These are phyloP conservation scores for Puccinia novopanici DNA, from an alignment of 1,284 basidiomycete species.

Conservation along the genomic window DNA sequence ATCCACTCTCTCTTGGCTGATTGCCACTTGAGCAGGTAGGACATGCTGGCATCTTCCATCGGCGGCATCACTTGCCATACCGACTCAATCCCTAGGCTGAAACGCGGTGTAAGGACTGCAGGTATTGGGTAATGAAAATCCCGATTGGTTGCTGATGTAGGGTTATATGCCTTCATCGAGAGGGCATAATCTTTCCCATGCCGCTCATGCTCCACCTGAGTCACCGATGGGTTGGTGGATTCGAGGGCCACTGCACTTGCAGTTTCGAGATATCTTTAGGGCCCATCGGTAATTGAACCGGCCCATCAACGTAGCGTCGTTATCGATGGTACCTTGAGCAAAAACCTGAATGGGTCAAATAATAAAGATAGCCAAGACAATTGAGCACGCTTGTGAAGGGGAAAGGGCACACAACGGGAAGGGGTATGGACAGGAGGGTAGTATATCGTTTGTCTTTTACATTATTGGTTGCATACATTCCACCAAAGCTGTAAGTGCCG, in stretches of 20 bases:
- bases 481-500: constrained; percentile 88
- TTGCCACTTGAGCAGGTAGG: constrained; percentile 78
- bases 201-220: constrained; percentile 89
- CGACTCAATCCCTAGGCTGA: constrained; percentile 88
- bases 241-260: constrained; percentile 72
- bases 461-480: constrained; percentile 82
- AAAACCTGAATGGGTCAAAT: constrained; percentile 67
- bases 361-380: constrained; percentile 45
- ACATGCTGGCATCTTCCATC: constrained; percentile 73
- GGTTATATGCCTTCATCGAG: constrained; percentile 90
- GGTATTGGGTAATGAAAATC: constrained; percentile 87
- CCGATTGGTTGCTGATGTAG: constrained; percentile 80
- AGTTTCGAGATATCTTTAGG: constrained; percentile 78
- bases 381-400: too few species aligned
- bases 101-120: constrained; percentile 90
- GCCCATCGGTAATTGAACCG: constrained; percentile 89
- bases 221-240: constrained; percentile 66
- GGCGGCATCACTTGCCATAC: constrained; percentile 77
- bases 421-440: too few species aligned
- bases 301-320: constrained; percentile 84
- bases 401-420: neutral
- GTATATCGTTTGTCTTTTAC: constrained; percentile 61
- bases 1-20: constrained; percentile 72
- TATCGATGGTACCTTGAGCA: constrained; percentile 89
- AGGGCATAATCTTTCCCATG: constrained; percentile 83